phyloP scores from a whole-genome alignment of 1,284 basidiomycete species.

The Cryptococcus sp. region DNA sequence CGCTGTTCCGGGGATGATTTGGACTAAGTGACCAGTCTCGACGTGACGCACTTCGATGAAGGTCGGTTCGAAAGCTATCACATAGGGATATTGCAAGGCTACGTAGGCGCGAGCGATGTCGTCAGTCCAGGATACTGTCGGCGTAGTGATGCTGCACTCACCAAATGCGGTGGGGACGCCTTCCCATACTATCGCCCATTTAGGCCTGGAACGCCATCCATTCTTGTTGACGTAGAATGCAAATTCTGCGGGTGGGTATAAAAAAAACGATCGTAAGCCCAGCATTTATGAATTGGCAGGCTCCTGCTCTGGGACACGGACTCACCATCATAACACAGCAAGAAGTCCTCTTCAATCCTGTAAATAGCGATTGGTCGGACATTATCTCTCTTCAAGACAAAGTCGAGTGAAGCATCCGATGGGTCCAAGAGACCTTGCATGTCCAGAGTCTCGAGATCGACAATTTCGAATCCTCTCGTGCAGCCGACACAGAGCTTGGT shows the following conservation, averaged over 20 bases:
- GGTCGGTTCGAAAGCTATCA: slow-evolving; percentile 92
- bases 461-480: slow-evolving; percentile 98
- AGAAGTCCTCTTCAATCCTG: slow-evolving; percentile 92
- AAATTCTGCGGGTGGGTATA: slow-evolving; percentile 66
- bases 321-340: slow-evolving; percentile 95
- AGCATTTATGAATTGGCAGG: background rate
- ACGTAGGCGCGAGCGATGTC: background rate
- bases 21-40: slow-evolving; percentile 85
- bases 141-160: slow-evolving; percentile 55
- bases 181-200: slow-evolving; percentile 98
- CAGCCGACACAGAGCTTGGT: slow-evolving; percentile 97
- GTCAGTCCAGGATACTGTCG: background rate
- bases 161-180: slow-evolving; percentile 91
- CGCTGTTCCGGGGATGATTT: slow-evolving; percentile 92
- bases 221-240: slow-evolving; percentile 99
- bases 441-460: slow-evolving; percentile 95
- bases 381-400: slow-evolving; percentile 86
- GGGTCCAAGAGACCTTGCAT: slow-evolving; percentile 96
- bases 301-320: slow-evolving; percentile 13
- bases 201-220: slow-evolving; percentile 84
- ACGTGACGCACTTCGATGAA: slow-evolving; percentile 98
- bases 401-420: slow-evolving; percentile 85
- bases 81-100: slow-evolving; percentile 96
- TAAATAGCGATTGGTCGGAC: slow-evolving; percentile 95
- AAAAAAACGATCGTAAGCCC: background rate